Conservation (phyloP, 2,329 filamentous ascomycete genomes). For the Dothidotthia symphoricarpi region DNA sequence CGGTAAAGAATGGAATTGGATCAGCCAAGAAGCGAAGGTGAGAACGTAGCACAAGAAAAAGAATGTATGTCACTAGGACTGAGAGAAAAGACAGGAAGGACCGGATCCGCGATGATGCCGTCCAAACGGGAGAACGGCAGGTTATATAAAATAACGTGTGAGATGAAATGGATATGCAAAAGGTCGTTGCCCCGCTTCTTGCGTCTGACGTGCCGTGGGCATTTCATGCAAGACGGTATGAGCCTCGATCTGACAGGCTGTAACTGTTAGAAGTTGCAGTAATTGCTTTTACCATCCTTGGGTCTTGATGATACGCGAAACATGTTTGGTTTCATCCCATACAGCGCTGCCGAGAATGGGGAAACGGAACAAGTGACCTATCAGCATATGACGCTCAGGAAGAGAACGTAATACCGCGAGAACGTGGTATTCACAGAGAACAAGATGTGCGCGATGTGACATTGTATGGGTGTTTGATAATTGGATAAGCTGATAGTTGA, state of each 20-base stretch:
- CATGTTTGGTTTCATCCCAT: conserved; percentile 28
- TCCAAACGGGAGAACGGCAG: neutral
- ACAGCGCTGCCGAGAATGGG: too few relatives aligned
- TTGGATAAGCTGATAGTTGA: too few relatives aligned
- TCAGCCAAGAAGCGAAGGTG: conserved; percentile 24
- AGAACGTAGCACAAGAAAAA: conserved; percentile 13
- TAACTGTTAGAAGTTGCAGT: neutral
- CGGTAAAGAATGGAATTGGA: conserved; percentile 27
- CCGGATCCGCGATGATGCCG: conserved; percentile 3
- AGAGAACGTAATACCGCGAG: too few relatives aligned
- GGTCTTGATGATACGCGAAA: conserved; percentile 19
- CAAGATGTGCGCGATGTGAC: too few relatives aligned
- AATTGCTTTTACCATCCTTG: conserved; percentile 12
- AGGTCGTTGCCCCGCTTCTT: conserved; percentile 14
- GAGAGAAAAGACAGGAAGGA: conserved; percentile 24
- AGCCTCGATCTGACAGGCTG: neutral
- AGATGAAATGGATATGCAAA: conserved; percentile 13
- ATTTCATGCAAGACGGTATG: conserved; percentile 17
- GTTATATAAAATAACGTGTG: conserved; percentile 8
- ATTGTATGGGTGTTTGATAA: too few relatives aligned
- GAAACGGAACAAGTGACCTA: neutral
- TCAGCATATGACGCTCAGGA: too few relatives aligned
- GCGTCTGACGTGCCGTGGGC: conserved; percentile 14
- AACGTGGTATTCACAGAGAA: too few relatives aligned
- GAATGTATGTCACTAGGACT: conserved; percentile 24